Percentiles rank a stretch among this genome's conserved stretches.
Conservation (phyloP, 2,329 filamentous ascomycete genomes). For the Phoma sp. region DNA sequence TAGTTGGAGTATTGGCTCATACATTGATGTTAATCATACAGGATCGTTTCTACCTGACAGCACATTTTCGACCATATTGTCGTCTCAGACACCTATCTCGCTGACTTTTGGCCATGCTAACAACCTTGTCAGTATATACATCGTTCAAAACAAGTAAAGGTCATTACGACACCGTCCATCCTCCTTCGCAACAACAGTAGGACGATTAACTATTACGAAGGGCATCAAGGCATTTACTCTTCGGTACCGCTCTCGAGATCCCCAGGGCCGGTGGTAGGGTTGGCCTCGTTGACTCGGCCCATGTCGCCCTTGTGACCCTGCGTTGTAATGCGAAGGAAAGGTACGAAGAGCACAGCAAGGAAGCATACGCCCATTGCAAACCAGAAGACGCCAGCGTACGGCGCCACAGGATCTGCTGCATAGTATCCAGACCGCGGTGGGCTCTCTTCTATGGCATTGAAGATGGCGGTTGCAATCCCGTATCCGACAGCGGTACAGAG, state of each 20-base stretch:
- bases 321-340: slow-evolving; percentile 61
- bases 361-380: slow-evolving; percentile 55
- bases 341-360: slow-evolving; percentile 55
- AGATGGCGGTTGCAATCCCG: slow-evolving; percentile 67
- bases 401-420: slow-evolving; percentile 52
- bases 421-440: slow-evolving; percentile 49
- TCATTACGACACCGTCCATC: no score
- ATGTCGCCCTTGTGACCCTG: slow-evolving; percentile 54
- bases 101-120: not conserved
- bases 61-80: not conserved
- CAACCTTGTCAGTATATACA: no score
- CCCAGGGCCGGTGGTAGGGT: not conserved
- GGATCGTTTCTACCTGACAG: not conserved
- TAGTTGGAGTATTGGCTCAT: not conserved
- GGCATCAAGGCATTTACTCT: no score
- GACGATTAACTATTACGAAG: no score
- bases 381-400: slow-evolving; percentile 61
- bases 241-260: not conserved
- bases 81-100: not conserved
- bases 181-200: no score
- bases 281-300: slow-evolving; percentile 20
- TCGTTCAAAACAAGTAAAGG: no score
- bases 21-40: not conserved
- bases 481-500: slow-evolving; percentile 65
- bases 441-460: slow-evolving; percentile 51